A percentile compares a stretch with the other conserved stretches of the same genome.
Evolutionary conservation across 2,329 filamentous ascomycete genomes (phyloP).

Genomic region (Fusarium sp.): DNA sequence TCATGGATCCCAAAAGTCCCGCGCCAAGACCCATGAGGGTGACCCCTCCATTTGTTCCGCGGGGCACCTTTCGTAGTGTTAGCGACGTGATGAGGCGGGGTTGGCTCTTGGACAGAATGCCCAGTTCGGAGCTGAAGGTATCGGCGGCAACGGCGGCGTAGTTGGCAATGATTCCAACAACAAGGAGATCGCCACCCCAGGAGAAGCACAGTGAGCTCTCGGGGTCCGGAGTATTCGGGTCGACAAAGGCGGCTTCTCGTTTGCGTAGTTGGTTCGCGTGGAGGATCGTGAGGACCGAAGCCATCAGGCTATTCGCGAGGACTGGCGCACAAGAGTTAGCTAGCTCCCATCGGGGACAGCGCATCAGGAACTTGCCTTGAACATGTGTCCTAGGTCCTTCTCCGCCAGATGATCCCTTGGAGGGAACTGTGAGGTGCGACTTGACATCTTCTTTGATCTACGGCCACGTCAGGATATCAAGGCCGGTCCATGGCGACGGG

Average conservation of each 20-base stretch:
- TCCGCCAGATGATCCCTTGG: constrained; percentile 78
- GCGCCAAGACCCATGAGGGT: constrained; percentile 79
- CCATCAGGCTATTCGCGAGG: constrained; percentile 86
- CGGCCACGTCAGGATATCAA: constrained; percentile 23
- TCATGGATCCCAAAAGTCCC: constrained; percentile 78
- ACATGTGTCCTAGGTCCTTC: constrained; percentile 87
- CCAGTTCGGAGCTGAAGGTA: constrained; percentile 94
- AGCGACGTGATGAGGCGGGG: constrained; percentile 90
- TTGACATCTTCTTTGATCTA: constrained; percentile 91
- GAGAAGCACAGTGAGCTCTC: constrained; percentile 65
- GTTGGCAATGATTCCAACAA: constrained; percentile 78
- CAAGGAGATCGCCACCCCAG: constrained; percentile 72
- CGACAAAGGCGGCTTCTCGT: constrained; percentile 56
- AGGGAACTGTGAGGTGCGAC: constrained; percentile 80
- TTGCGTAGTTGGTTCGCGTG: constrained; percentile 70
- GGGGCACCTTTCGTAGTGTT: constrained; percentile 81
- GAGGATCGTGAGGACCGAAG: constrained; percentile 72
- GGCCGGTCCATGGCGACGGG: neutral
- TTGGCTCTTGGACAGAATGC: constrained; percentile 81
- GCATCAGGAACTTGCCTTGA: constrained; percentile 66
- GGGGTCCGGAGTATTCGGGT: constrained; percentile 47
- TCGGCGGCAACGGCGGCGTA: constrained; percentile 94
- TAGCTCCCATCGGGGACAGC: neutral
- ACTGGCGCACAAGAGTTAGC: constrained; percentile 58
- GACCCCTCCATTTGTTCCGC: constrained; percentile 94